Conservation (phyloP, 352 stramenopile genomes). For the Pythium angustatum region DNA sequence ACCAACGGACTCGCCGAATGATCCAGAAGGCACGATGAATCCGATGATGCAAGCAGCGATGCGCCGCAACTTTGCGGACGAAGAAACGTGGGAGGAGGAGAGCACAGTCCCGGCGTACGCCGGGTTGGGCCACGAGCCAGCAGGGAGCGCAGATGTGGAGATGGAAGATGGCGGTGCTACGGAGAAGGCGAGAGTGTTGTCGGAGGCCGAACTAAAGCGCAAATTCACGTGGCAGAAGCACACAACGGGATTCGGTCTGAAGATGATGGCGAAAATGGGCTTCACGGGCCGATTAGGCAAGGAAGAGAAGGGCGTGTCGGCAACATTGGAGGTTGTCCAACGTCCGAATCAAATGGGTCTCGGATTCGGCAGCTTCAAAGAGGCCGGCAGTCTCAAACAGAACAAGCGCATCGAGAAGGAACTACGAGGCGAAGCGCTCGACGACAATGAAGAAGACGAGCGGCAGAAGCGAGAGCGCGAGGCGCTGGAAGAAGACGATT, state of each 20-base stretch:
- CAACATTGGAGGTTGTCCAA: constrained; percentile 93
- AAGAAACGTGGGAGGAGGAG: constrained; percentile 30
- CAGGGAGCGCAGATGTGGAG: constrained; percentile 14
- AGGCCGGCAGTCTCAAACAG: constrained; percentile 89
- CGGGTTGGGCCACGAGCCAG: constrained; percentile 17
- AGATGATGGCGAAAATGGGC: constrained; percentile 96
- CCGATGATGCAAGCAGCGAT: constrained; percentile 32
- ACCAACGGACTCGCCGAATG: constrained; percentile 9
- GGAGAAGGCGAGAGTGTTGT: constrained; percentile 19
- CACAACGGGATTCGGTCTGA: constrained; percentile 95
- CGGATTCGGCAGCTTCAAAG: constrained; percentile 93
- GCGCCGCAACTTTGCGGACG: constrained; percentile 27
- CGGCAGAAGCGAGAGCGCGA: constrained; percentile 32
- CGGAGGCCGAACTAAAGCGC: constrained; percentile 28
- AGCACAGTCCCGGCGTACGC: not conserved
- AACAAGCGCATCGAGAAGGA: constrained; percentile 93
- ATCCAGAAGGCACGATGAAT: constrained; percentile 20
- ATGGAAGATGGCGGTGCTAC: constrained; percentile 18
- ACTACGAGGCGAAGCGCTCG: constrained; percentile 74
- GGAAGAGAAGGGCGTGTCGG: constrained; percentile 91
- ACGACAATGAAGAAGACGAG: constrained; percentile 42
- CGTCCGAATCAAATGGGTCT: constrained; percentile 92
- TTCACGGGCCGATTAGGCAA: constrained; percentile 94
- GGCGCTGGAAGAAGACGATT: constrained; percentile 62
- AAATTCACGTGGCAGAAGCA: constrained; percentile 93